phyloP scores from a whole-genome alignment of 163 green algal genomes.

The Trebouxiophyceae sp. region DNA sequence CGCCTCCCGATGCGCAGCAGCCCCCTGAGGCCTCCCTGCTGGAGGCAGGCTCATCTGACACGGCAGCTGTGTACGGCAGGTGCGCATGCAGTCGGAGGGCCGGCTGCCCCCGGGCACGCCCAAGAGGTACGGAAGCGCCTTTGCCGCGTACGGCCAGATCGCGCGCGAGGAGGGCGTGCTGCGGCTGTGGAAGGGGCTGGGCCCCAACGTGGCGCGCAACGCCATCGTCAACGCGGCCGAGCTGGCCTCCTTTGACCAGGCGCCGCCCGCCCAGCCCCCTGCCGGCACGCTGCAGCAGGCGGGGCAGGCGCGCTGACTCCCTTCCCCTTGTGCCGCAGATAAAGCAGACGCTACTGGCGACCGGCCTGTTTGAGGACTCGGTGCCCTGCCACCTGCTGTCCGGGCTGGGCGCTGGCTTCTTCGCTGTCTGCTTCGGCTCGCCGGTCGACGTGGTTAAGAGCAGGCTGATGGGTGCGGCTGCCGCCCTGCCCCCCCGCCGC shows the following conservation, averaged over 20 bases:
- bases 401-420: slow-evolving; percentile 91
- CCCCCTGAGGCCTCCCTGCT: neutral
- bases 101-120: slow-evolving; percentile 47
- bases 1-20: too few relatives aligned
- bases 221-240: slow-evolving; percentile 98
- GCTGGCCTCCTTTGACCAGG: slow-evolving; percentile 90
- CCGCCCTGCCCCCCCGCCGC: neutral
- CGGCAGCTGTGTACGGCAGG: slow-evolving; percentile 45
- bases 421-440: slow-evolving; percentile 89
- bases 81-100: slow-evolving; percentile 92
- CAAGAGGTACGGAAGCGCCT: slow-evolving; percentile 77
- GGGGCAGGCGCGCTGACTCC: too few relatives aligned
- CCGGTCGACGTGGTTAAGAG: slow-evolving; percentile 99
- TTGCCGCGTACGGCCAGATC: slow-evolving; percentile 92
- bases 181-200: slow-evolving; percentile 87
- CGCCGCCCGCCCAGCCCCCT: too few relatives aligned
- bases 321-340: slow-evolving; percentile 52
- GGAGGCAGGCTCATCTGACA: too few relatives aligned
- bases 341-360: slow-evolving; percentile 66
- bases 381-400: slow-evolving; percentile 67
- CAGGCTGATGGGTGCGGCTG: slow-evolving; percentile 84
- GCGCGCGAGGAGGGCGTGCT: slow-evolving; percentile 78
- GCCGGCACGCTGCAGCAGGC: too few relatives aligned
- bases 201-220: slow-evolving; percentile 94
- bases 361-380: slow-evolving; percentile 61